Base-by-base conservation (phyloP, 2,329 filamentous ascomycete genomes). In the Scedosporium apiospermum region DNA sequence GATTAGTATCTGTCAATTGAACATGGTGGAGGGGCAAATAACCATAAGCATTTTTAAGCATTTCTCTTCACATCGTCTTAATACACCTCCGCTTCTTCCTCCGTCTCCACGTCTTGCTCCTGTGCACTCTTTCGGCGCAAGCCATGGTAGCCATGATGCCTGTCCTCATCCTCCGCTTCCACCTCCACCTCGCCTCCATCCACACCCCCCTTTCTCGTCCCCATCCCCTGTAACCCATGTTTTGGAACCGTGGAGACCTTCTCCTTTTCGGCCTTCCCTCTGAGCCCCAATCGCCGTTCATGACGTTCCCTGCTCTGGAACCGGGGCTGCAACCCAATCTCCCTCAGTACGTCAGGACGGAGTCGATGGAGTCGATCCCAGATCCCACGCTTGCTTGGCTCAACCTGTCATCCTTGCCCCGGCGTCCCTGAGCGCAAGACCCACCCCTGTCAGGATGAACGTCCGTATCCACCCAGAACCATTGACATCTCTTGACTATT, bases 401-500 rank as follows among this genome's bases (percentile, higher is more conserved):
- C 30, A 34, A 14, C 16, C 57, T 42, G 65, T 63, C 53, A 67
- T 68, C 66, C 69, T 67, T 64, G 65, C 67, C 6, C 66, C 68
- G 63, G 66, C 67, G 66, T 66, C 68, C 30, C 60, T 51, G 12
- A 44, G 30, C 38, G 30, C 49, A 34, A 62, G 26, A 61, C 59
- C 26, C 44, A n/a, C 69, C 70, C 68, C 63, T 63, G 65, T 65
- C 61, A 66, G 67, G 66, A 76, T 77, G 76, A 76, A 74, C 68
- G 69, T 65, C 65, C 63, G 70, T 38, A 12, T 38, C 34, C 34
- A 38, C 34, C 73, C 69, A 30, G 3, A 41, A 18, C 16, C 49
- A 18, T 78, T 76, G 77, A 75, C 73, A 72, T 69, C 68, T 64
- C 65, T 65, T 65, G 66, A 69, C 64, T 69, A 71, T 70, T 69